phyloP scores from a whole-genome alignment of 768 basidiomycete species.

The Mycena floridula region DNA sequence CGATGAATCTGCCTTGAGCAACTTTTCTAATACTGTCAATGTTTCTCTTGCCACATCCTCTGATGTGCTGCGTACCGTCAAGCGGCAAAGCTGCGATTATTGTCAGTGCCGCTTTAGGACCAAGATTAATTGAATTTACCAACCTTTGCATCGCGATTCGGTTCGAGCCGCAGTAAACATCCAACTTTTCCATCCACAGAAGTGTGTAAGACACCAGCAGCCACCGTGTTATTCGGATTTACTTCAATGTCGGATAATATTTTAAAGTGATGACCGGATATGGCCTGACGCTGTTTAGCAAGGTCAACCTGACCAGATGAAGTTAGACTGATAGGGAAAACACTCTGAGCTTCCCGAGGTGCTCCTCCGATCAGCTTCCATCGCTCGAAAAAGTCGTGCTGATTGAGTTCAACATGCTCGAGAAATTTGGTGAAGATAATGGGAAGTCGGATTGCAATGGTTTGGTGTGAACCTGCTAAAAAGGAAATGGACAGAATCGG shows the following conservation, averaged over 20 bases:
- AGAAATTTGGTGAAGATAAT: conserved; percentile 89
- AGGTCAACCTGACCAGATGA: conserved; percentile 68
- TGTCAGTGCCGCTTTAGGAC: too few relatives aligned
- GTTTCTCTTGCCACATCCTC: conserved; percentile 79
- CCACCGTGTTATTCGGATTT: conserved; percentile 89
- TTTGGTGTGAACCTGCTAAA: conserved; percentile 87
- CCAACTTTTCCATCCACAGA: conserved; percentile 92
- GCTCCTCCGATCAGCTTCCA: conserved; percentile 98
- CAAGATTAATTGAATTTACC: conserved; percentile 1
- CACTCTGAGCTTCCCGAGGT: conserved; percentile 83
- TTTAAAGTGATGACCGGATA: conserved; percentile 73
- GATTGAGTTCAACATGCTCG: conserved; percentile 82
- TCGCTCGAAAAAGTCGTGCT: conserved; percentile 90
- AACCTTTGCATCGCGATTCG: conserved; percentile 94
- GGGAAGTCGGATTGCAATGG: conserved; percentile 77
- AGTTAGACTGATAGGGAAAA: conserved; percentile 77
- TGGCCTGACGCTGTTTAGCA: conserved; percentile 64
- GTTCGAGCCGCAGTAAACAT: conserved; percentile 87
- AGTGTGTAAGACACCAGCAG: conserved; percentile 94
- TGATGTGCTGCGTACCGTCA: conserved; percentile 94
- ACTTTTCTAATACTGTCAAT: conserved; percentile 46
- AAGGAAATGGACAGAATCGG: conserved; percentile 87
- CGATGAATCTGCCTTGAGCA: conserved; percentile 27
- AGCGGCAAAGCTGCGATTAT: conserved; percentile 75
- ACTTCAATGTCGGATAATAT: conserved; percentile 84